Base-by-base conservation (phyloP, 2,329 filamentous ascomycete species). In the Colletotrichum sp. region DNA sequence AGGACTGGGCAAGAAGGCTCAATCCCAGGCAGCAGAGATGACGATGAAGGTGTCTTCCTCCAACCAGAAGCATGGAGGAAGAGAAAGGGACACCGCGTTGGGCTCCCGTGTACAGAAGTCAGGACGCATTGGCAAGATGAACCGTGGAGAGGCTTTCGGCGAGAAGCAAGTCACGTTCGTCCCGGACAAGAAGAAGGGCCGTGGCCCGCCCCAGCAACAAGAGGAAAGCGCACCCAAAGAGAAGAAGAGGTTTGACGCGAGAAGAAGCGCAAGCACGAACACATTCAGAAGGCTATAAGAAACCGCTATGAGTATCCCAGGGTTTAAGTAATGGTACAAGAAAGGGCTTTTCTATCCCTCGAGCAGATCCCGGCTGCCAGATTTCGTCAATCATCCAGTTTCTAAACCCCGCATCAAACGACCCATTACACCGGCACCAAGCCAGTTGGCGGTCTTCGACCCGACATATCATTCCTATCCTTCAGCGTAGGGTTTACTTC, bases 191-290 rank as follows among this genome's bases (percentile, higher is more conserved):
- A 91, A 89, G 81, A 83, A 88, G 78, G 43, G 58, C 32, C 28
- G 71, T 5, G 73, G 70, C 26, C 58, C 60, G 28, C 65, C 65
- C 34, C 78, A 83, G 48, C 80, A 82, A 58, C 74, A 74, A 30
- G 68, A 76, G 52, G 75, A 76, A n/a, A 79, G 79, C 38, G 78
- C 79, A 24, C 79, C 82, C 30, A 81, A 82, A 32, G 80, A 82
- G 60, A 82, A 82, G 61, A 82, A 82, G 58, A 85, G 83, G 78
- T 82, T 82, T 34, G 86, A 86, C 71, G 82, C 82, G 71, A 91
- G 94, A 80, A 88, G 94, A 80, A 96, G 93, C 83, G 94, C 94
- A 66, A 95, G 94, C 84, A 90, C 89, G 68, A 96, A 96, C 84
- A 92, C 92, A 55, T 94, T 96, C 83, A 90, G 93, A 82, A 90